Conservation (phyloP, 202 grass and related monocot species). For the Carex arenaria region DNA sequence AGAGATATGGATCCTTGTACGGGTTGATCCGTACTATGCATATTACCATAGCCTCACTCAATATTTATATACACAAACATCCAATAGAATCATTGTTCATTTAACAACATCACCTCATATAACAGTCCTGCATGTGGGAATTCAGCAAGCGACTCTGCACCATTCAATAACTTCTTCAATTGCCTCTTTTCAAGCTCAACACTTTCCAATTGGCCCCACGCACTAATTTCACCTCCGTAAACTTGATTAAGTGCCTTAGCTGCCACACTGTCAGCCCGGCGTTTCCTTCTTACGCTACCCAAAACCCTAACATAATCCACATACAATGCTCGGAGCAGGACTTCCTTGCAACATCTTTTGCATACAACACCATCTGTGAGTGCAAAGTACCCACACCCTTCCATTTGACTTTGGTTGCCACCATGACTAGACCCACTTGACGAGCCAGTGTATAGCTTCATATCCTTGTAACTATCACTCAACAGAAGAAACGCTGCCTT, state of each 20-base stretch:
- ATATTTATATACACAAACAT: background rate
- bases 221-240: constrained; percentile 36
- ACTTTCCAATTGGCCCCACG: constrained; percentile 34
- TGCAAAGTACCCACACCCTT: constrained; percentile 45
- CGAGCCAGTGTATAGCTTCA: constrained; percentile 69
- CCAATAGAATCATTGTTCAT: constrained; percentile 17
- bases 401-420: constrained; percentile 28
- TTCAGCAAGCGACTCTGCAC: constrained; percentile 90
- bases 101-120: constrained; percentile 54
- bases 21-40: too few relatives aligned
- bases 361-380: constrained; percentile 70
- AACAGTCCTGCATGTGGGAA: constrained; percentile 88
- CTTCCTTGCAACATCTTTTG: constrained; percentile 79
- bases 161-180: constrained; percentile 71
- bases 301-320: constrained; percentile 96
- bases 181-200: constrained; percentile 59
- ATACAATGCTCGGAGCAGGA: constrained; percentile 62
- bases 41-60: too few relatives aligned
- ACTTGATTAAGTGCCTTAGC: constrained; percentile 63
- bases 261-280: constrained; percentile 48
- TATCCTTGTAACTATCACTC: constrained; percentile 62
- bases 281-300: constrained; percentile 59
- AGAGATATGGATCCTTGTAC: too few relatives aligned
- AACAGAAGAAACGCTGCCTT: constrained; percentile 90
- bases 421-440: constrained; percentile 47